Base-by-base conservation (phyloP, 345 rosid species). In the Citrus hindsii region DNA sequence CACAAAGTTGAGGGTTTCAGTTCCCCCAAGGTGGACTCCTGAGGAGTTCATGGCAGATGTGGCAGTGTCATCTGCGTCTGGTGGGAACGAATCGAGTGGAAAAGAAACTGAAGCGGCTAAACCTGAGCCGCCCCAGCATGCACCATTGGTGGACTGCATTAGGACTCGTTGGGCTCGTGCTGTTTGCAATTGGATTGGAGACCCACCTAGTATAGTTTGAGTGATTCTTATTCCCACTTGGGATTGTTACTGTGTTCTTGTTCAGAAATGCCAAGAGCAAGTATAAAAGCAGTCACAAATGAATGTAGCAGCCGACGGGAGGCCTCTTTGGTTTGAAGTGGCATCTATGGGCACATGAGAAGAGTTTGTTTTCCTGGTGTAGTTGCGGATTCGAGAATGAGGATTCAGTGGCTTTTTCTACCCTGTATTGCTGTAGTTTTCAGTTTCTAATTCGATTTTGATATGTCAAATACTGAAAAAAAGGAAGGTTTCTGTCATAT, bases 11-110 rank as follows among this genome's bases (percentile, higher is more conserved):
- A 92, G 81, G 83, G 99, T 97, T 71, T 89, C 98, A 46, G 99
- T 93, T 75, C 99, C 99, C 33, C 99, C 99, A n/a, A 89, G 95
- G 80, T 97, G 99, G 99, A 97, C 96, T 32, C 98, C 95, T 0
- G 98, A 94, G 85, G 99, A 97, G 82, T 97, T 88, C 90, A 85
- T 94, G 97, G 80, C 97, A 2, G 89, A 89, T 71, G 90, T 86
- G 60, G 81, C 62, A 0, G 77, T 84, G 76, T 75, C 95, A 5
- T 86, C 92, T 62, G 81, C 81, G 67, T 76, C 92, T 24, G 83
- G 75, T 24, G 84, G 81, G 65, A 75, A 76, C 19, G 89, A 79
- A 71, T 79, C 86, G 4, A 68, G 76, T 48, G 83, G 85, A 40
- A 89, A 86, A 78, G 96, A 89, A 53, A 53, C 83, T 2, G 92